phyloP scores from a whole-genome alignment of 495 filamentous ascomycete genomes.

The Xylaria nigripes region DNA sequence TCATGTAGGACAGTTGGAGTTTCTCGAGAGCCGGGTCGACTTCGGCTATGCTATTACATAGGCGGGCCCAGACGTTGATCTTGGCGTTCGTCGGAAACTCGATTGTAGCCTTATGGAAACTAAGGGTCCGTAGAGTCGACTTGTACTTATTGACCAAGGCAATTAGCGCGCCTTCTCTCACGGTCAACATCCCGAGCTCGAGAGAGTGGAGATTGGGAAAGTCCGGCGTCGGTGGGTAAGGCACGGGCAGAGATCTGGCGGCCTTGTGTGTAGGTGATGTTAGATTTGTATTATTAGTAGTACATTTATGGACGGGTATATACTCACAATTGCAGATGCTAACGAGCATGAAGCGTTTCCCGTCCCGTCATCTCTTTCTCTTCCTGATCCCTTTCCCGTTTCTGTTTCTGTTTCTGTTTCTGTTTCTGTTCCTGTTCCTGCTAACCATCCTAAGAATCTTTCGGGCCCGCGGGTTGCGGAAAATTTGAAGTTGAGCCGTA shows the following conservation, averaged over 20 bases:
- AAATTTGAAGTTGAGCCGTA: slow-evolving; percentile 25
- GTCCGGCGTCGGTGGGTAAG: slow-evolving; percentile 7
- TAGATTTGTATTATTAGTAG: neutral
- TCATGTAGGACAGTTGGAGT: slow-evolving; percentile 11
- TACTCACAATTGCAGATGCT: neutral
- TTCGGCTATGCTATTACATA: slow-evolving; percentile 17
- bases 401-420: too few relatives aligned
- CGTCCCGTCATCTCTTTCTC: neutral
- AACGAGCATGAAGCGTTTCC: neutral
- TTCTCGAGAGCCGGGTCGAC: slow-evolving; percentile 7
- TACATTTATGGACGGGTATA: neutral
- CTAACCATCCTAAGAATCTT: slow-evolving; percentile 20
- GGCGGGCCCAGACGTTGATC: slow-evolving; percentile 20
- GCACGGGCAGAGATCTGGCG: neutral
- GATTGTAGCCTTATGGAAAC: slow-evolving; percentile 24
- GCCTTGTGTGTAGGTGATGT: neutral
- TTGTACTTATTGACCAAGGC: slow-evolving; percentile 28
- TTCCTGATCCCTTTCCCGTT: too few relatives aligned
- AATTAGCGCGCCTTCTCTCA: slow-evolving; percentile 16
- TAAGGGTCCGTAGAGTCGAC: slow-evolving; percentile 25
- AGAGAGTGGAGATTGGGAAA: slow-evolving; percentile 28
- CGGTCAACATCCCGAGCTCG: slow-evolving; percentile 29
- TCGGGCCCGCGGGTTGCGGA: neutral
- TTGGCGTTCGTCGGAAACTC: neutral
- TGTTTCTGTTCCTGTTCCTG: neutral